Percentiles rank a stretch among this genome's conserved stretches.
Conservation (phyloP, 2,329 filamentous ascomycete genomes). For the Corynespora cassiicola region DNA sequence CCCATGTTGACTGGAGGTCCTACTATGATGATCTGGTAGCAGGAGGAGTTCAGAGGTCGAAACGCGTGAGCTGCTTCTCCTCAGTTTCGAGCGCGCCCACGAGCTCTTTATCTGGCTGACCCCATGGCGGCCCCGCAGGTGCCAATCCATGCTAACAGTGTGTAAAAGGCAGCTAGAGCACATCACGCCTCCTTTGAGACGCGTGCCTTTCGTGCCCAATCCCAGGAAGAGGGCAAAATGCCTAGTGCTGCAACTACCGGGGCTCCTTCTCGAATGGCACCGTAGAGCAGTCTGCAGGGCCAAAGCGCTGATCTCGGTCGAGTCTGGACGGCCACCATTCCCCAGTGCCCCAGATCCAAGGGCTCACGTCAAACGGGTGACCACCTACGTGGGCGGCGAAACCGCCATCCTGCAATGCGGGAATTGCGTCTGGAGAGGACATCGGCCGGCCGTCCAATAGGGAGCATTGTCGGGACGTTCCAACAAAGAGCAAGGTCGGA, state of each 20-base stretch:
- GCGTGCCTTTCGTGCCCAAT: conserved; percentile 10
- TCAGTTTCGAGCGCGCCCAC: conserved; percentile 12
- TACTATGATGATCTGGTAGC: no score
- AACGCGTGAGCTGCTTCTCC: conserved; percentile 5
- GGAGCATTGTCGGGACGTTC: conserved; percentile 12
- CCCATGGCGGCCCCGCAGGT: conserved; percentile 18
- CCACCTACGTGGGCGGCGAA: conserved; percentile 31
- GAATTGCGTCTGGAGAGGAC: conserved; percentile 2
- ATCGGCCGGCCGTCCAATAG: conserved; percentile 16
- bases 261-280: conserved; percentile 10
- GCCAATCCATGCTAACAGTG: conserved; percentile 11
- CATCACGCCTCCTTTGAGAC: conserved; percentile 6
- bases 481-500: conserved; percentile 8
- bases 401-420: conserved; percentile 10
- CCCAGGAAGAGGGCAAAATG: conserved; percentile 7
- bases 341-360: conserved; percentile 25
- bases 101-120: conserved; percentile 29
- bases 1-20: conserved; percentile 21
- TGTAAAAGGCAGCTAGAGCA: conserved; percentile 5
- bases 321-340: neutral
- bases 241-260: conserved; percentile 17
- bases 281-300: conserved; percentile 4
- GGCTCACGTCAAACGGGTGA: conserved; percentile 17
- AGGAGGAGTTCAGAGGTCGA: no score
- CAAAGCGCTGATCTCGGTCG: no score